Evolutionary conservation across 2,329 filamentous ascomycete species (phyloP).

Genomic region (Thermothelomyces thermophilus): DNA sequence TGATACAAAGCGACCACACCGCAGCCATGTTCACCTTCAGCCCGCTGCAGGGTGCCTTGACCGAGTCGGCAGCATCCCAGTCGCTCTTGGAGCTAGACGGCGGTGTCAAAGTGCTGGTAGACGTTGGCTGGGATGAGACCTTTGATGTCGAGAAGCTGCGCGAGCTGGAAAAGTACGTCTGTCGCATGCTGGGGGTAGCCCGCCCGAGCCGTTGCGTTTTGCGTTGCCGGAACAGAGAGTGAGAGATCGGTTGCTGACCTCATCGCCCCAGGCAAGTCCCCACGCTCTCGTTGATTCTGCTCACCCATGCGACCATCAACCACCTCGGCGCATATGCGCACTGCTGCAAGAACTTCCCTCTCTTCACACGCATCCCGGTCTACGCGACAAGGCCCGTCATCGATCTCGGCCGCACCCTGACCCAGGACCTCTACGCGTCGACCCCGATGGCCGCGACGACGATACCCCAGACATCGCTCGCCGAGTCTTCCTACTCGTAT

Average conservation of each 20-base stretch:
- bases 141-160: conserved; percentile 78
- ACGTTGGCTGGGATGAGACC: conserved; percentile 91
- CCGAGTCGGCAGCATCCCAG: conserved; percentile 78
- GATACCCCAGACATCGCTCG: conserved; percentile 66
- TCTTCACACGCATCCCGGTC: conserved; percentile 85
- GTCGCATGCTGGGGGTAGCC: neutral
- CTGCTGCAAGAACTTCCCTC: conserved; percentile 92
- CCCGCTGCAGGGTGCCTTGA: conserved; percentile 84
- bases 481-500: conserved; percentile 53
- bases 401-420: conserved; percentile 79
- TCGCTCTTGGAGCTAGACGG: conserved; percentile 96
- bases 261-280: conserved; percentile 64
- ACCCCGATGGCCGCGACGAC: conserved; percentile 82
- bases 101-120: conserved; percentile 89
- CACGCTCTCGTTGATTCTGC: conserved; percentile 84
- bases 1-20: conserved; percentile 14
- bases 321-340: conserved; percentile 93
- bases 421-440: conserved; percentile 88
- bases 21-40: conserved; percentile 89
- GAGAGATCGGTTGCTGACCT: conserved; percentile 14
- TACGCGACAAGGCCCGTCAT: conserved; percentile 94
- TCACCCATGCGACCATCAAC: conserved; percentile 87
- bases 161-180: conserved; percentile 75
- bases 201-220: neutral
- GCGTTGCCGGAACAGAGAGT: neutral